A percentile compares a stretch with the other conserved stretches of the same genome.
phyloP scores from a whole-genome alignment of 352 stramenopile species.

The Phytophthora agathidicida region DNA sequence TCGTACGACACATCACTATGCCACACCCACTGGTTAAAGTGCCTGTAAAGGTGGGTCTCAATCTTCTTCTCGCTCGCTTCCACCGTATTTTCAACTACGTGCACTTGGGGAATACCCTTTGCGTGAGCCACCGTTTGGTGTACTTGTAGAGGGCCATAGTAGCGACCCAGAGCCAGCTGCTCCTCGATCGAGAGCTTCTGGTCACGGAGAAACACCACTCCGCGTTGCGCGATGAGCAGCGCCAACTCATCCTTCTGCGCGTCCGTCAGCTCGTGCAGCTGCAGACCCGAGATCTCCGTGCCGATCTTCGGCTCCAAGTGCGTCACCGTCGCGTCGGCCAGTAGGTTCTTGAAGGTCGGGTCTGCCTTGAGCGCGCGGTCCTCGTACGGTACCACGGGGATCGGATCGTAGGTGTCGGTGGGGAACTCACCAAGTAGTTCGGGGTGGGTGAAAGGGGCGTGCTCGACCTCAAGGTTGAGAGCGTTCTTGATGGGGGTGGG shows the following conservation, averaged over 20 bases:
- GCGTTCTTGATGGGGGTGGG: slow-evolving; percentile 28
- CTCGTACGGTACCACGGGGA: slow-evolving; percentile 1
- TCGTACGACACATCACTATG: slow-evolving; percentile 42
- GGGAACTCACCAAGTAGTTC: slow-evolving; percentile 4
- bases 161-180: neutral
- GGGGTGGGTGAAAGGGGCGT: slow-evolving; percentile 4
- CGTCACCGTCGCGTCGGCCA: neutral
- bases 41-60: slow-evolving; percentile 19
- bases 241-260: slow-evolving; percentile 5
- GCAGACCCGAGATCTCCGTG: slow-evolving; percentile 6
- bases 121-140: slow-evolving; percentile 6
- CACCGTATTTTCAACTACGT: slow-evolving; percentile 2
- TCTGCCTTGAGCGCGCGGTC: slow-evolving; percentile 8
- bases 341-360: slow-evolving; percentile 6
- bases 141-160: slow-evolving; percentile 7
- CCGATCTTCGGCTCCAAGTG: slow-evolving; percentile 9
- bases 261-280: too few relatives aligned
- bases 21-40: slow-evolving; percentile 28
- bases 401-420: slow-evolving; percentile 5
- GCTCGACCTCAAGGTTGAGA: slow-evolving; percentile 2
- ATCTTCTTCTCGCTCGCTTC: neutral
- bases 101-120: neutral
- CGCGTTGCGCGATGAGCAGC: slow-evolving; percentile 2
- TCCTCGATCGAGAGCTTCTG: slow-evolving; percentile 4
- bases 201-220: slow-evolving; percentile 3